Evolutionary conservation across 371 early-diverging fungal species (phyloP).

Genomic region (Batkoa obscura): DNA sequence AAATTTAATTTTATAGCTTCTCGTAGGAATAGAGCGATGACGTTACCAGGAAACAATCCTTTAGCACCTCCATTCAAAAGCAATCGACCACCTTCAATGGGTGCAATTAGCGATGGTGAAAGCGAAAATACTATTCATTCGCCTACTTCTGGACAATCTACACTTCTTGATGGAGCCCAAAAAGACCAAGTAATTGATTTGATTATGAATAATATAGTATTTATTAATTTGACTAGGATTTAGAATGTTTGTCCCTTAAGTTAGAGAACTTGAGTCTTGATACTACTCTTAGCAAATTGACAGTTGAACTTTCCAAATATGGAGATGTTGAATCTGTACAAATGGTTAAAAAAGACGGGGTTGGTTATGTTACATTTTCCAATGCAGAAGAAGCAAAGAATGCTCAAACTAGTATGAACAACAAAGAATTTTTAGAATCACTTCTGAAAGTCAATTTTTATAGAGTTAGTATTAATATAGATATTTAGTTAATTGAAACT

Average conservation of each 20-base stretch:
- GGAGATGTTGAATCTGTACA: slow-evolving; percentile 85
- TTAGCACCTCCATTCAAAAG: slow-evolving; percentile 6
- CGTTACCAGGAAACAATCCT: too few species aligned
- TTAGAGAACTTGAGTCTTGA: slow-evolving; percentile 78
- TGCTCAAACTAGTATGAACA: slow-evolving; percentile 71
- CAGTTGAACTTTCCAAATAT: slow-evolving; percentile 49
- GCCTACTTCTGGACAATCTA: slow-evolving; percentile 21
- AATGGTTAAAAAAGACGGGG: slow-evolving; percentile 85
- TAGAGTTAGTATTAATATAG: slow-evolving; percentile 26
- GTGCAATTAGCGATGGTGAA: slow-evolving; percentile 18
- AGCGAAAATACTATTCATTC: slow-evolving; percentile 19
- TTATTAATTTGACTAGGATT: not conserved
- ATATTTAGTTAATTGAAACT: slow-evolving; percentile 28
- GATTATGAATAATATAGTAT: slow-evolving; percentile 27
- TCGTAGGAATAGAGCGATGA: too few species aligned
- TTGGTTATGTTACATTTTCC: slow-evolving; percentile 91
- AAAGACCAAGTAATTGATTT: slow-evolving; percentile 15
- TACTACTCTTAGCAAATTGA: slow-evolving; percentile 54
- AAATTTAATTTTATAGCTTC: too few species aligned
- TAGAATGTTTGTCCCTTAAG: slow-evolving; percentile 30
- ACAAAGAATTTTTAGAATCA: slow-evolving; percentile 57
- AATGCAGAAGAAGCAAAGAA: slow-evolving; percentile 65
- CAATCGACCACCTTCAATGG: slow-evolving; percentile 19
- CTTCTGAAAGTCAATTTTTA: slow-evolving; percentile 79
- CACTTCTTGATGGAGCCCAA: slow-evolving; percentile 31